Evolutionary conservation across 257 asterid species (phyloP), one percentile per base, ranked within the genome.

Genomic region (Solanum chmielewskii): DNA sequence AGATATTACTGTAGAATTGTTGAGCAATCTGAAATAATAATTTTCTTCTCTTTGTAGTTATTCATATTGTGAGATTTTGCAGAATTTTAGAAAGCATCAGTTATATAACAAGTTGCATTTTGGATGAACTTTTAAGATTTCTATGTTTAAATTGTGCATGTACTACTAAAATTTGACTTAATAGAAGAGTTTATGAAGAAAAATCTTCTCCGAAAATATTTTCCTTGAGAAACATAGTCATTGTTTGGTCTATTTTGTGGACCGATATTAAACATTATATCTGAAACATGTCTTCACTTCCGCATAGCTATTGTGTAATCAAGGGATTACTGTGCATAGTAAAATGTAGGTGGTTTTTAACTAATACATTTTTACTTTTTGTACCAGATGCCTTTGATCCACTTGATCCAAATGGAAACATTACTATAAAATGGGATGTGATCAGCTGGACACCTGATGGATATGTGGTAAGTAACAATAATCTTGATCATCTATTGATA

Each of bases 391-490:
- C 88, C 45, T 86, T 74, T 86, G 88, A 86, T 76, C 47, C 88
- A 37, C 88, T 86, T 59, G 88, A 86, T 76, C 88, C 88, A 39
- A 60, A 76, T 86, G 88, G 88, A 76, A 86, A 86, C 45, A 76
- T 86, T 68, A 86, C 88, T n/a, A 33, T 86, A 52, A 86, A 86
- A 75, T 86, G 88, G 88, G 88, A 86, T 76, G 85, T 86, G 12
- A 86, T 76, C 60, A 41, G 20, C 64, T 86, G 88, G 88, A 64
- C 88, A 23, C 76, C 88, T 60, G 88, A 86, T 76, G 88, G 88
- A 35, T 86, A 86, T 78, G 87, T 87, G 39, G 91, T 89, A 56
- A 84, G 89, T 84, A 42, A 59, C 83, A 44, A 25, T 64, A 29
- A 60, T 23, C 82, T 74, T 41, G 35, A 52, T 45, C n/a, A 87